These are phyloP conservation scores for Paracoccidioides lutzii DNA, from an alignment of 2,329 filamentous ascomycete genomes.

Conservation along the genomic window DNA sequence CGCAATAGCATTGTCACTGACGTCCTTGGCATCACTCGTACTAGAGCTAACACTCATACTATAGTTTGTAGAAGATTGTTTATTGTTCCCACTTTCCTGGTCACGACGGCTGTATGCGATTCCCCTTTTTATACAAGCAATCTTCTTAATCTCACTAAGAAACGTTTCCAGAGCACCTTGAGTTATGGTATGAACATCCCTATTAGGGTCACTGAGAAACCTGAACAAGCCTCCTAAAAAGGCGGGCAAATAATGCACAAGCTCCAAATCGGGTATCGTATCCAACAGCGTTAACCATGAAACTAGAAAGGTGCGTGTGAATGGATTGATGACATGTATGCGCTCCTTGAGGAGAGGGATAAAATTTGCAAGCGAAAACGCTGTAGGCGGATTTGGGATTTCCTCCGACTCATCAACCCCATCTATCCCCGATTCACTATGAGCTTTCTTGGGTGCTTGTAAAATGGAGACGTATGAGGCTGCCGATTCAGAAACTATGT, in stretches of 20 bases:
- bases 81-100: conserved; percentile 52
- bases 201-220: conserved; percentile 82
- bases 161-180: conserved; percentile 83
- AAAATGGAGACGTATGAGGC: conserved; percentile 88
- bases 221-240: conserved; percentile 82
- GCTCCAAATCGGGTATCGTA: conserved; percentile 89
- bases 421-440: conserved; percentile 28
- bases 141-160: conserved; percentile 84
- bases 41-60: conserved; percentile 47
- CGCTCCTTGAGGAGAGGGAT: conserved; percentile 88
- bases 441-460: conserved; percentile 43
- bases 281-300: conserved; percentile 92
- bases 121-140: conserved; percentile 81
- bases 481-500: conserved; percentile 89
- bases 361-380: conserved; percentile 82
- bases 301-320: conserved; percentile 86
- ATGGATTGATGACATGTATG: conserved; percentile 88
- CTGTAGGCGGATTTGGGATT: conserved; percentile 53
- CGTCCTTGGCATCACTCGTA: conserved; percentile 26
- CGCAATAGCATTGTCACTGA: conserved; percentile 43
- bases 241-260: conserved; percentile 82
- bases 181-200: conserved; percentile 88
- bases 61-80: conserved; percentile 57
- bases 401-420: conserved; percentile 25
- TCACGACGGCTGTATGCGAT: conserved; percentile 72